These are phyloP conservation scores for Cercospora sesami DNA, from an alignment of 2,329 filamentous ascomycete species.

Conservation along the genomic window DNA sequence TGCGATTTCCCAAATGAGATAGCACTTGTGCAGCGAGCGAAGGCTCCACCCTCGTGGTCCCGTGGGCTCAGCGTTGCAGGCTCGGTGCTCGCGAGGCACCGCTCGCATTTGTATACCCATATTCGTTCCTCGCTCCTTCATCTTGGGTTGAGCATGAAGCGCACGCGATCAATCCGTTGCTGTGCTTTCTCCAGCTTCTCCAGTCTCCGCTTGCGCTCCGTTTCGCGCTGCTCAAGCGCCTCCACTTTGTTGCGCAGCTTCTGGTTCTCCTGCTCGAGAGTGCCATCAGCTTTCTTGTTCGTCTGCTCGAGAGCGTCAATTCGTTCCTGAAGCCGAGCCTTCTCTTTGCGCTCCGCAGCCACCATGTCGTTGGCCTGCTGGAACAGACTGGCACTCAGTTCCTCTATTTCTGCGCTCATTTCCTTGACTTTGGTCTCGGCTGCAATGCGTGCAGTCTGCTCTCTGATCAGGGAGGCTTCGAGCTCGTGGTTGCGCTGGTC, in stretches of 20 bases:
- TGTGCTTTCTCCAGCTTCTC: constrained; percentile 72
- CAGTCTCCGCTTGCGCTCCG: constrained; percentile 66
- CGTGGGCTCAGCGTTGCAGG: background rate
- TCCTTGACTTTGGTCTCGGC: constrained; percentile 68
- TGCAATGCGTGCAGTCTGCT: constrained; percentile 65
- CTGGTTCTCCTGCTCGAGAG: constrained; percentile 64
- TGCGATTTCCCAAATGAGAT: background rate
- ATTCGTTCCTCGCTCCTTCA: constrained; percentile 25
- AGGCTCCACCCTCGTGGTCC: background rate
- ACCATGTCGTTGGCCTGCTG: constrained; percentile 89
- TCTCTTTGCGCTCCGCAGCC: constrained; percentile 68
- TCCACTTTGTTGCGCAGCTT: constrained; percentile 69
- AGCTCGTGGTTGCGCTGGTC: constrained; percentile 50
- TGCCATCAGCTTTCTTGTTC: constrained; percentile 56
- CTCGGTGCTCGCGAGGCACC: background rate
- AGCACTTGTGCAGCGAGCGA: background rate
- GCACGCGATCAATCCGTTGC: constrained; percentile 68
- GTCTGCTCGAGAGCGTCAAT: constrained; percentile 65
- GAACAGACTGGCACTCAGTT: constrained; percentile 72
- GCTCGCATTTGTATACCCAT: background rate
- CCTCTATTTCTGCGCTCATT: constrained; percentile 73
- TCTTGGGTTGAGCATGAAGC: constrained; percentile 55
- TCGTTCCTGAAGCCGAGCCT: constrained; percentile 69
- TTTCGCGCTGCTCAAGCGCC: constrained; percentile 67
- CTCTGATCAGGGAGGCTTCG: constrained; percentile 63